These are phyloP conservation scores for Penicillium longicatenatum DNA, from an alignment of 495 filamentous ascomycete genomes.

Conservation along the genomic window DNA sequence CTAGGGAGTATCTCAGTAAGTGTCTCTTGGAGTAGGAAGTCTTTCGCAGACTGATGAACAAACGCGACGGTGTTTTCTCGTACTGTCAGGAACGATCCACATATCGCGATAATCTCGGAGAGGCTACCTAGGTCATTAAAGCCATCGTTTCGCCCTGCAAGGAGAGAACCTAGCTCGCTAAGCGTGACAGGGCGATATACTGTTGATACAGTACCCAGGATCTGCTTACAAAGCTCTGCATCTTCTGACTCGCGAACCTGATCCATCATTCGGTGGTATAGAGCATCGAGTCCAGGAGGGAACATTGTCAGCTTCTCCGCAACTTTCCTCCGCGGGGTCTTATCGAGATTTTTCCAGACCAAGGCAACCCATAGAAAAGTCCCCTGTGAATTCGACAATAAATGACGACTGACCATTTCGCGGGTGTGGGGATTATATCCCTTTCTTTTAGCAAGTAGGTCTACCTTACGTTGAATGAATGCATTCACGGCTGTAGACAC, in stretches of 20 bases:
- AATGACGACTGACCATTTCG: conserved; percentile 40
- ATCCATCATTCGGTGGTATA: too few species aligned
- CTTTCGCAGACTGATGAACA: conserved; percentile 11
- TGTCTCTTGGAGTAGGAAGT: neutral
- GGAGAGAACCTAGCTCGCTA: too few species aligned
- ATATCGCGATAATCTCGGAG: neutral
- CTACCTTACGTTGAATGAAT: neutral
- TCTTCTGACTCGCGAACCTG: too few species aligned
- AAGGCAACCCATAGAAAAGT: conserved; percentile 6
- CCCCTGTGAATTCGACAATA: conserved; percentile 25
- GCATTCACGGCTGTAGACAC: neutral
- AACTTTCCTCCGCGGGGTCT: conserved; percentile 4
- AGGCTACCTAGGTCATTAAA: neutral
- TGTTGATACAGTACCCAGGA: too few species aligned
- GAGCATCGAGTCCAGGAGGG: too few species aligned
- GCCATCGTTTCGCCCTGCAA: too few species aligned
- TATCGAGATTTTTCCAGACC: too few species aligned
- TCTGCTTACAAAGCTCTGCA: too few species aligned
- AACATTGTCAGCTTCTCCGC: too few species aligned
- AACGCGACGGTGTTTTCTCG: neutral
- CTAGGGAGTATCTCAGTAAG: neutral
- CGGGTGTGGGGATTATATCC: conserved; percentile 30
- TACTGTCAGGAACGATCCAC: conserved; percentile 7
- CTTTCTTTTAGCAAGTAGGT: neutral
- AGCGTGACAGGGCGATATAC: too few species aligned